Evolutionary conservation across 2,329 filamentous ascomycete genomes (phyloP).

Genomic region (Phyllosticta citrichinensis): DNA sequence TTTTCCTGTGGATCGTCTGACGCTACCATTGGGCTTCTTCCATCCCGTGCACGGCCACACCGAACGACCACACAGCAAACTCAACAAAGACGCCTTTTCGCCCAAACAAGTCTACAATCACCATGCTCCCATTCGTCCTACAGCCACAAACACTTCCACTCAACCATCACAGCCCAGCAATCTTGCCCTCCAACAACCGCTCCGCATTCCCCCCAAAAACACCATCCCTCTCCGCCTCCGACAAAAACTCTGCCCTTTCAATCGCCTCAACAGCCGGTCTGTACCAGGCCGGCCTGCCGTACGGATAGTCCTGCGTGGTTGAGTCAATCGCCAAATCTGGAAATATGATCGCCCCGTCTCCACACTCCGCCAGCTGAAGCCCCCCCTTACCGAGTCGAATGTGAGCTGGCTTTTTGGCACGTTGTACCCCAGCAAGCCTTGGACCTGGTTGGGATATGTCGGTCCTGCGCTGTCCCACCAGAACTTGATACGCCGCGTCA

Average conservation of each 20-base stretch:
- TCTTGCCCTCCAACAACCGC: slow-evolving; percentile 17
- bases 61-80: neutral
- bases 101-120: neutral
- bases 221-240: slow-evolving; percentile 17
- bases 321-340: neutral
- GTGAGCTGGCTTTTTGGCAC: slow-evolving; percentile 22
- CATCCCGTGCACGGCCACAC: neutral
- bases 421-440: slow-evolving; percentile 24
- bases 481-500: slow-evolving; percentile 11
- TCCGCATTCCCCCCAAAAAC: slow-evolving; percentile 21
- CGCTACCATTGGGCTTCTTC: neutral
- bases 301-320: slow-evolving; percentile 22
- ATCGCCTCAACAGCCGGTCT: slow-evolving; percentile 22
- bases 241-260: slow-evolving; percentile 17
- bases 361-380: neutral
- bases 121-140: neutral
- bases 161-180: neutral
- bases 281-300: slow-evolving; percentile 29
- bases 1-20: neutral
- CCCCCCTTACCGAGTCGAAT: slow-evolving; percentile 25
- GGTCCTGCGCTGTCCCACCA: slow-evolving; percentile 31
- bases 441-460: slow-evolving; percentile 26
- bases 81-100: neutral
- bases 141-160: neutral
- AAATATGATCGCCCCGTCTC: slow-evolving; percentile 1